Percentiles rank a stretch among this genome's conserved stretches.
Conservation (phyloP, 2,329 filamentous ascomycete species). For the Hypoxylon sp. region DNA sequence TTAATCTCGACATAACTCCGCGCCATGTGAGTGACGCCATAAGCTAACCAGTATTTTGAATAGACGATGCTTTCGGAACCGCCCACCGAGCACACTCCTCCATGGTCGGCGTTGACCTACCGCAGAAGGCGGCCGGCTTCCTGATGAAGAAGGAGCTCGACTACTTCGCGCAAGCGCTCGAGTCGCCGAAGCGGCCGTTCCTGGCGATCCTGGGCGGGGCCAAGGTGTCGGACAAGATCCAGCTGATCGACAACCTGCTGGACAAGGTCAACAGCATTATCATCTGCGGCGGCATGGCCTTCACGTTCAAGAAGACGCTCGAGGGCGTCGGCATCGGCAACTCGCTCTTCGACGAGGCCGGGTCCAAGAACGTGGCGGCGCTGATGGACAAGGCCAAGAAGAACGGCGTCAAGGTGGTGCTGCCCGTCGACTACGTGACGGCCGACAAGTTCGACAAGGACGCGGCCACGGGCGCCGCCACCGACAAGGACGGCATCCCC, state of each 20-base stretch:
- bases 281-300: constrained; percentile 97
- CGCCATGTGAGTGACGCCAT: neutral
- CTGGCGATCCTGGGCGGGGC: constrained; percentile 97
- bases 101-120: constrained; percentile 96
- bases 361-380: constrained; percentile 86
- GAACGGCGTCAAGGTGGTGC: constrained; percentile 93
- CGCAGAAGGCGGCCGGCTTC: constrained; percentile 97
- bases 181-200: constrained; percentile 93
- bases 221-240: constrained; percentile 99
- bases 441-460: constrained; percentile 93
- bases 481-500: constrained; percentile 87
- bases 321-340: constrained; percentile 88
- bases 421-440: constrained; percentile 94
- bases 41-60: constrained; percentile 34
- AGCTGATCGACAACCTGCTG: constrained; percentile 98
- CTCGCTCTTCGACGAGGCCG: constrained; percentile 92
- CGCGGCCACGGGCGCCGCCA: constrained; percentile 81
- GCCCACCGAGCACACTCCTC: constrained; percentile 98
- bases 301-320: constrained; percentile 99
- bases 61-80: constrained; percentile 97
- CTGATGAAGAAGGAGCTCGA: constrained; percentile 99
- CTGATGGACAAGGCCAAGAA: constrained; percentile 96
- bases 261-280: constrained; percentile 97
- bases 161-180: constrained; percentile 97
- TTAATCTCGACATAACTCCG: neutral